A percentile compares a stretch with the other conserved stretches of the same genome.
Evolutionary conservation across 2,329 filamentous ascomycete species (phyloP).

Genomic region (Didymella sp.): DNA sequence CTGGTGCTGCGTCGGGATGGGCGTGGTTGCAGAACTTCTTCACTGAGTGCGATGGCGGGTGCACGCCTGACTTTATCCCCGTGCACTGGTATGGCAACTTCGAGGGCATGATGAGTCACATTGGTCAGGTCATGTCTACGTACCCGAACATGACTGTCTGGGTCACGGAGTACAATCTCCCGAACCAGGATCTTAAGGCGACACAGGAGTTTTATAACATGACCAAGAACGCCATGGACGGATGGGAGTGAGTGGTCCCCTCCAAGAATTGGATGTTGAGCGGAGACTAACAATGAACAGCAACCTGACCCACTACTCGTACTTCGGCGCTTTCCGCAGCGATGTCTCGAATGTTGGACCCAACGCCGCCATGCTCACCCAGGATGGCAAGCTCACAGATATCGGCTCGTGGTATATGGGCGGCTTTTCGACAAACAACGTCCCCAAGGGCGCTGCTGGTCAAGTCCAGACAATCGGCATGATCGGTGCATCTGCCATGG

Average conservation of each 20-base stretch:
- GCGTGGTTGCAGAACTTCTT: slow-evolving; percentile 74
- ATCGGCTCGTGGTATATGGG: slow-evolving; percentile 83
- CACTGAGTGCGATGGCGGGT: slow-evolving; percentile 60
- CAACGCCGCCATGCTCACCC: slow-evolving; percentile 73
- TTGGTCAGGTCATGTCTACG: slow-evolving; percentile 64
- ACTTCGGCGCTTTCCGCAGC: slow-evolving; percentile 77
- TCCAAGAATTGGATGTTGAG: not conserved
- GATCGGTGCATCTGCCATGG: not conserved
- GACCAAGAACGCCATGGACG: slow-evolving; percentile 71
- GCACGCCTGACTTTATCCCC: slow-evolving; percentile 59
- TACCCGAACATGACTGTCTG: slow-evolving; percentile 67
- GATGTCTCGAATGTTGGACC: slow-evolving; percentile 75
- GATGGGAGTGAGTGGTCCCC: slow-evolving; percentile 55
- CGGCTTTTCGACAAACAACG: slow-evolving; percentile 31
- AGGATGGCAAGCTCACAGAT: slow-evolving; percentile 72
- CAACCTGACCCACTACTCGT: slow-evolving; percentile 72
- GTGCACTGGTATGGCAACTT: slow-evolving; percentile 69
- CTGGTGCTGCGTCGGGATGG: slow-evolving; percentile 66
- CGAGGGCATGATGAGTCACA: slow-evolving; percentile 69
- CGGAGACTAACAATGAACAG: slow-evolving; percentile 24
- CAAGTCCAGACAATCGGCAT: slow-evolving; percentile 9
- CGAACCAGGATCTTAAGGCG: slow-evolving; percentile 60
- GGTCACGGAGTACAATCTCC: slow-evolving; percentile 78
- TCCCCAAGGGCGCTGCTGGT: slow-evolving; percentile 13
- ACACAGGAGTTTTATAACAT: slow-evolving; percentile 74